Percentiles rank a stretch among this genome's conserved stretches.
Evolutionary conservation across 768 basidiomycete genomes (phyloP).

Genomic region (Amanita muscaria): DNA sequence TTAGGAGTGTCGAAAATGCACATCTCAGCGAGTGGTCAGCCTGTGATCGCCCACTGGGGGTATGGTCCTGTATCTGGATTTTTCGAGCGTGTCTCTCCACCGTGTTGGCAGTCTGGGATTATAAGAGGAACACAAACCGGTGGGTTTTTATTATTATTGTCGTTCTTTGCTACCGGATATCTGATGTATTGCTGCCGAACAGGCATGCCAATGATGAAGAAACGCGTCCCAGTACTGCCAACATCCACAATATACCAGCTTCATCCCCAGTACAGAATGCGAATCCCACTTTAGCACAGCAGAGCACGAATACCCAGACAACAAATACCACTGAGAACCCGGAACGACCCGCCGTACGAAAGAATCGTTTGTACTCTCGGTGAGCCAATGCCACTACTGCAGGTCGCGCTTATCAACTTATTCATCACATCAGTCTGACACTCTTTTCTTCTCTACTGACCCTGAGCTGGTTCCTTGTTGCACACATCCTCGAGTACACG

Average conservation of each 20-base stretch:
- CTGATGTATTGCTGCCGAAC: not conserved
- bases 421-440: slow-evolving; percentile 36
- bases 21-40: slow-evolving; percentile 39
- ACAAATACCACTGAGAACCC: not conserved
- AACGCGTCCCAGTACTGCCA: not conserved
- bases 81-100: slow-evolving; percentile 35
- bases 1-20: slow-evolving; percentile 31
- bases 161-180: slow-evolving; percentile 12
- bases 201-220: slow-evolving; percentile 4
- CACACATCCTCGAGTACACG: slow-evolving; percentile 73
- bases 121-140: slow-evolving; percentile 23
- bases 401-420: not conserved
- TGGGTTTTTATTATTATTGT: slow-evolving; percentile 15
- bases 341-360: not conserved
- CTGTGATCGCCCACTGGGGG: slow-evolving; percentile 45
- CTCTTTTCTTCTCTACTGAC: slow-evolving; percentile 61
- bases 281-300: not conserved
- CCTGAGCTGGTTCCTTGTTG: slow-evolving; percentile 76
- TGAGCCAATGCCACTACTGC: slow-evolving; percentile 19
- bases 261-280: not conserved
- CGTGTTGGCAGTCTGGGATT: slow-evolving; percentile 43
- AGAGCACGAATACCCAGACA: not conserved
- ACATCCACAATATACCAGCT: not conserved
- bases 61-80: slow-evolving; percentile 51
- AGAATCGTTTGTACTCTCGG: slow-evolving; percentile 28